Conservation (phyloP, 768 basidiomycete species). For the Baorangia bicolor region DNA sequence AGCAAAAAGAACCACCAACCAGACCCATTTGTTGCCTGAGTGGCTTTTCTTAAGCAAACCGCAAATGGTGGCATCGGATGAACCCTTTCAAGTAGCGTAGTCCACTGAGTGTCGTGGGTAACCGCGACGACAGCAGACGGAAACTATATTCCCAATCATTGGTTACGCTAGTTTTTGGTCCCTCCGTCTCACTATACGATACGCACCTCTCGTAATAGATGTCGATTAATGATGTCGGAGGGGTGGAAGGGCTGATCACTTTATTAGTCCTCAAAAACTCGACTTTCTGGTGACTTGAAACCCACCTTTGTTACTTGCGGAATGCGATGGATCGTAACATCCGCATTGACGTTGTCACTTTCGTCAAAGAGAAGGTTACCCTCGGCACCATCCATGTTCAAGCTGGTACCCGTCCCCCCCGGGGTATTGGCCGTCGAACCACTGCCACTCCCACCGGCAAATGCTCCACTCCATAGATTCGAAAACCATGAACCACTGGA, state of each 20-base stretch:
- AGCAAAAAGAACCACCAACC: too few species aligned
- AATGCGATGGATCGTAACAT: not conserved
- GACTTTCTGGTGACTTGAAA: not conserved
- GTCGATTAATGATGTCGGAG: conserved; percentile 8
- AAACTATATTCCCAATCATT: not conserved
- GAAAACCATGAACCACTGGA: not conserved
- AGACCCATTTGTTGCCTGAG: too few species aligned
- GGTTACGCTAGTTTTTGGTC: not conserved
- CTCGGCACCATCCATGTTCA: not conserved
- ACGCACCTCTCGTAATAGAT: conserved; percentile 6
- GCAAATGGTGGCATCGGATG: not conserved
- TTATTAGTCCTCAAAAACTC: not conserved
- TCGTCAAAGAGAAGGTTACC: not conserved
- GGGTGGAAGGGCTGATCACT: conserved; percentile 7
- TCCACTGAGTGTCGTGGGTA: conserved; percentile 13
- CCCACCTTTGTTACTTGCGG: conserved; percentile 2
- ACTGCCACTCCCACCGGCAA: not conserved
- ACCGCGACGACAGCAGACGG: conserved; percentile 8
- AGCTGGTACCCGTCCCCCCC: not conserved
- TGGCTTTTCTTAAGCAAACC: too few species aligned
- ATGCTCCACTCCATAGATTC: not conserved
- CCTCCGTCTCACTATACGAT: not conserved
- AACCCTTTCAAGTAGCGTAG: conserved; percentile 2
- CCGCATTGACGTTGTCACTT: not conserved
- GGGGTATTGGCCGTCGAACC: not conserved